A percentile compares a stretch with the other conserved stretches of the same genome.
phyloP scores from a whole-genome alignment of 495 filamentous ascomycete genomes.

The Xylaria curta region DNA sequence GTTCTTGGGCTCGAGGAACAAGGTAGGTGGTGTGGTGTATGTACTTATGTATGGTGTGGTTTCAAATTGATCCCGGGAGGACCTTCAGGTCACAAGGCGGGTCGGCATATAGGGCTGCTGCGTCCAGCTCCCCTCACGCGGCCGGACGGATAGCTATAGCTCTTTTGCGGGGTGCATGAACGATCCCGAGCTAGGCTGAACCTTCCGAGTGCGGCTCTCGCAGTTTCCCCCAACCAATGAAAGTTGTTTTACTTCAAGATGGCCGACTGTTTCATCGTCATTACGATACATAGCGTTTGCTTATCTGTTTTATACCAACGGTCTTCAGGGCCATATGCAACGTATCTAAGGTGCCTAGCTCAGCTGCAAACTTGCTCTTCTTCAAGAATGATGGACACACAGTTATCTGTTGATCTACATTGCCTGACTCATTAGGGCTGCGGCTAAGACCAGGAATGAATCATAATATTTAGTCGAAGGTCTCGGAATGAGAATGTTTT shows the following conservation, averaged over 20 bases:
- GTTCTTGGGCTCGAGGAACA: neutral
- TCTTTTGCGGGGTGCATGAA: slow-evolving; percentile 24
- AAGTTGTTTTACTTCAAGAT: neutral
- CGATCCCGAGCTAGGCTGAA: neutral
- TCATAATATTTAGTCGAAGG: neutral
- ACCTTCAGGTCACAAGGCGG: neutral
- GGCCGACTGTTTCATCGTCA: slow-evolving; percentile 10
- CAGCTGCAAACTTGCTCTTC: neutral
- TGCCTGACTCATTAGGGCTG: neutral
- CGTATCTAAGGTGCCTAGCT: neutral
- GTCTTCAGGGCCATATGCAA: neutral
- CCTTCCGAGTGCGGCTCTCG: neutral
- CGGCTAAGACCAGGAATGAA: neutral
- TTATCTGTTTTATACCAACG: neutral
- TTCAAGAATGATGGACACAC: neutral
- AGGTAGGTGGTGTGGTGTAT: slow-evolving; percentile 13
- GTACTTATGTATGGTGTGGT: slow-evolving; percentile 10
- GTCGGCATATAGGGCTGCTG: slow-evolving; percentile 1
- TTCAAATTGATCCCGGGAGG: neutral
- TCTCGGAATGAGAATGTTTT: neutral
- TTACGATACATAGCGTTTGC: slow-evolving; percentile 12
- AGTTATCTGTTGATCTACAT: neutral
- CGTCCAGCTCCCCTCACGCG: neutral
- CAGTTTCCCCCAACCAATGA: neutral
- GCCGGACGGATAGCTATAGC: neutral